These are phyloP conservation scores for Serendipita indica DNA, from an alignment of 768 basidiomycete genomes.

Conservation along the genomic window DNA sequence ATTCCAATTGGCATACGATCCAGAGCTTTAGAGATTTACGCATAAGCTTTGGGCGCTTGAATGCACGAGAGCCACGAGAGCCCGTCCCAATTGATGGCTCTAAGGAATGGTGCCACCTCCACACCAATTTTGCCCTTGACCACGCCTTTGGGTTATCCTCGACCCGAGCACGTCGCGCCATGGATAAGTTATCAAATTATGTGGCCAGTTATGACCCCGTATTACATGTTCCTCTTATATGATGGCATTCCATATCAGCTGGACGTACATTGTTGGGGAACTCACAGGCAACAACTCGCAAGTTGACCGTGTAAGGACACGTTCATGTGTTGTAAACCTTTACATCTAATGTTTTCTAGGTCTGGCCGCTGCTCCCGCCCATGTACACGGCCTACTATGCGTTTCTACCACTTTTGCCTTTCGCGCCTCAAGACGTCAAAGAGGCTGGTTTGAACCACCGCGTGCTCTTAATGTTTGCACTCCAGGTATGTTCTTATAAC, in stretches of 20 bases:
- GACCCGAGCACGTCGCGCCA: no score
- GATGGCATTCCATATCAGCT: slow-evolving; percentile 33
- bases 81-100: no score
- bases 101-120: no score
- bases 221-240: slow-evolving; percentile 36
- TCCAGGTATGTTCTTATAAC: slow-evolving; percentile 35
- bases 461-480: slow-evolving; percentile 55
- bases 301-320: slow-evolving; percentile 75
- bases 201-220: background rate
- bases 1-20: no score
- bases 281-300: slow-evolving; percentile 71
- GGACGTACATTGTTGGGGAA: slow-evolving; percentile 45
- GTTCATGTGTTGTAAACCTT: slow-evolving; percentile 19
- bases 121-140: no score
- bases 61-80: no score
- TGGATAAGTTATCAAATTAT: background rate
- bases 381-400: slow-evolving; percentile 76
- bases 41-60: no score
- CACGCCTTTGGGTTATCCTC: no score
- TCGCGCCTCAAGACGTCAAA: slow-evolving; percentile 19
- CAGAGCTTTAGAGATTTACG: no score
- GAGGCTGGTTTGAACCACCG: slow-evolving; percentile 46
- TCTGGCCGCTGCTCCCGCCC: slow-evolving; percentile 41
- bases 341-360: background rate
- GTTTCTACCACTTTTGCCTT: slow-evolving; percentile 48